Evolutionary conservation across 2,329 filamentous ascomycete species (phyloP).

Genomic region (Aspergillus ibericus): DNA sequence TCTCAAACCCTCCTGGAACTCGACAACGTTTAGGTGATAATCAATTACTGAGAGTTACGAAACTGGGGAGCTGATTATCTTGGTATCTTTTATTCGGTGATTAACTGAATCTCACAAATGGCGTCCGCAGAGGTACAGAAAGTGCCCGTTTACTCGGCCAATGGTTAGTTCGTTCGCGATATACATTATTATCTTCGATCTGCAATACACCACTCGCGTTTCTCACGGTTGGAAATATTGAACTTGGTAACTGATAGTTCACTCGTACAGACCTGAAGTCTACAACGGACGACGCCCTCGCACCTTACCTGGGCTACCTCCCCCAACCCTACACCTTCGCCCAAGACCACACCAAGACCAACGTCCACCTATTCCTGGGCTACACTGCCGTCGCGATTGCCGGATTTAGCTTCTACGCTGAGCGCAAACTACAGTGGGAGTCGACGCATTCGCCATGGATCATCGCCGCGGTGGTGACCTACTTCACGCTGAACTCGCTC

Average conservation of each 20-base stretch:
- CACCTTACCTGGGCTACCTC: conserved; percentile 90
- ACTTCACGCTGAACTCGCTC: conserved; percentile 73
- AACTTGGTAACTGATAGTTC: conserved; percentile 9
- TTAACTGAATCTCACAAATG: conserved; percentile 17
- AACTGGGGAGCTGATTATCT: neutral
- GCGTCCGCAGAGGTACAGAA: conserved; percentile 35
- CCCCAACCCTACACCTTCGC: conserved; percentile 62
- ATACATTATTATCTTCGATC: neutral
- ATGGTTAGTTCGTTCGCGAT: conserved; percentile 34
- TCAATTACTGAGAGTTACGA: neutral
- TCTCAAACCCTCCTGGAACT: neutral
- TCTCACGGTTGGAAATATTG: neutral
- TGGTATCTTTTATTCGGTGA: neutral
- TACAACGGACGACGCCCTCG: conserved; percentile 90
- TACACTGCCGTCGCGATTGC: conserved; percentile 79
- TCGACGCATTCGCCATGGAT: conserved; percentile 75
- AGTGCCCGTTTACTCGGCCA: conserved; percentile 47
- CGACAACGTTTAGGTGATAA: neutral
- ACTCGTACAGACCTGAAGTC: conserved; percentile 78
- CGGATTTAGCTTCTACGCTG: conserved; percentile 81
- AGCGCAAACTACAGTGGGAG: conserved; percentile 90
- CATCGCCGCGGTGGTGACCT: conserved; percentile 72
- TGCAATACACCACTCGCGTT: neutral
- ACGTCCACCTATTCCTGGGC: conserved; percentile 79
- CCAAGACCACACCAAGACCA: conserved; percentile 76